Evolutionary conservation across 495 filamentous ascomycete species (phyloP).

Genomic region (Lophiotrema nucula): DNA sequence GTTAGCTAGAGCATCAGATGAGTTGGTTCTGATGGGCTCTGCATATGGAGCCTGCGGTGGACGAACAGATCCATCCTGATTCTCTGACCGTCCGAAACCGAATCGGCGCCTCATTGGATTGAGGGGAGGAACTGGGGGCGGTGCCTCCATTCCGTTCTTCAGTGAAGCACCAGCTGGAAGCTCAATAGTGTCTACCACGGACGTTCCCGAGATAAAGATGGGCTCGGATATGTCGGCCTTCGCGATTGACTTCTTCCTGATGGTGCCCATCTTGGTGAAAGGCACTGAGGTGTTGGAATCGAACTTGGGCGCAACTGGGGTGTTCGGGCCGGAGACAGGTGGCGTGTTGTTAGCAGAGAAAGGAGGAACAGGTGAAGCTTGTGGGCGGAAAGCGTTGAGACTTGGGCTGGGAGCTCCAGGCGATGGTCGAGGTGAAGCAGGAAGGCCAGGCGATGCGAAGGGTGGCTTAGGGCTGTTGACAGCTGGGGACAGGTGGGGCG

Average conservation of each 20-base stretch:
- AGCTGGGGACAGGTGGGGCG: constrained; percentile 26
- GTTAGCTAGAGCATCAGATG: constrained; percentile 25
- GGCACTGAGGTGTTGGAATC: constrained; percentile 27
- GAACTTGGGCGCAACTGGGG: constrained; percentile 34
- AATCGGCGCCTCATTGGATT: constrained; percentile 41
- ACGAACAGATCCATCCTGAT: constrained; percentile 15
- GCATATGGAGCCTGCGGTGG: constrained; percentile 22
- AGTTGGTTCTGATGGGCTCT: constrained; percentile 25
- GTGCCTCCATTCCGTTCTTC: constrained; percentile 41
- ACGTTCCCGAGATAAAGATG: constrained; percentile 73
- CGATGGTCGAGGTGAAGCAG: constrained; percentile 31
- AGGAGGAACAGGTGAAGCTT: constrained; percentile 45
- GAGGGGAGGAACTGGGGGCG: constrained; percentile 41
- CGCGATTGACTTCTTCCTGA: constrained; percentile 63
- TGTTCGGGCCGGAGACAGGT: constrained; percentile 47
- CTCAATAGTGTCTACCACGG: constrained; percentile 55
- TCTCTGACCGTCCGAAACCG: constrained; percentile 29
- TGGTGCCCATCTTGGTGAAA: constrained; percentile 40
- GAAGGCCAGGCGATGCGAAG: constrained; percentile 24
- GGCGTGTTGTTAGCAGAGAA: constrained; percentile 59
- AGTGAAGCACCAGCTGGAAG: constrained; percentile 43
- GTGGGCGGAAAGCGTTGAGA: constrained; percentile 19
- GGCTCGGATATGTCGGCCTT: constrained; percentile 83
- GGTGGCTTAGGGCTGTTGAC: constrained; percentile 14
- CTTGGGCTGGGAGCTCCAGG: constrained; percentile 26